Percentiles rank a stretch among this genome's conserved stretches.
phyloP scores from a whole-genome alignment of 495 filamentous ascomycete species.

The Penicillium subrubescens region DNA sequence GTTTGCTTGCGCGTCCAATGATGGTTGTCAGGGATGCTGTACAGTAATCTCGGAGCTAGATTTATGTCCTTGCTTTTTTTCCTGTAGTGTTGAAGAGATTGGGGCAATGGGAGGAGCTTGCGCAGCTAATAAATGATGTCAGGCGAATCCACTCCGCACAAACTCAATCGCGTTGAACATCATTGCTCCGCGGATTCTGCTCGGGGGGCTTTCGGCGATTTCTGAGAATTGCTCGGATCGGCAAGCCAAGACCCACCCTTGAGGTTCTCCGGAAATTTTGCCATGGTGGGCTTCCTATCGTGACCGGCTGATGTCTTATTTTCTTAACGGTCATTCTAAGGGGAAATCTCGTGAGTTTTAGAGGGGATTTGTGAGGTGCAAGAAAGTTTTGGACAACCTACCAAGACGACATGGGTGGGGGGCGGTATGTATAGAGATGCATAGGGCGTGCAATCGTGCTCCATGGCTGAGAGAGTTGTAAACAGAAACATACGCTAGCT shows the following conservation, averaged over 20 bases:
- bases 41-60: background rate
- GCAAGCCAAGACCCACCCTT: constrained; percentile 12
- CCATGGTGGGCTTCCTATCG: constrained; percentile 1
- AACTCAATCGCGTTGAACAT: constrained; percentile 3
- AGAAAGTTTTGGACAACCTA: no score
- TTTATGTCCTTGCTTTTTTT: background rate
- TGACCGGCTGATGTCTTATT: background rate
- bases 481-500: background rate
- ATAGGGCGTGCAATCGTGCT: background rate
- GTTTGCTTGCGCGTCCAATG: background rate
- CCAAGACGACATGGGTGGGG: no score
- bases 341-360: background rate
- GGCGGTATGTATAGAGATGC: no score
- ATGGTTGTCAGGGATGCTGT: background rate
- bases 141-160: background rate
- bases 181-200: background rate
- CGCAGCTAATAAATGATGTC: background rate
- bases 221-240: constrained; percentile 16
- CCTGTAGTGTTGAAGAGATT: background rate
- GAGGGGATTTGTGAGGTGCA: no score
- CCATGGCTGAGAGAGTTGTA: background rate
- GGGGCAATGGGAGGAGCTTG: background rate
- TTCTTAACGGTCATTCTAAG: background rate
- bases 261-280: constrained; percentile 19
- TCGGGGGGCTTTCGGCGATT: background rate